phyloP scores from a whole-genome alignment of 495 filamentous ascomycete species.

The Paragyromitra xinjiangensis region DNA sequence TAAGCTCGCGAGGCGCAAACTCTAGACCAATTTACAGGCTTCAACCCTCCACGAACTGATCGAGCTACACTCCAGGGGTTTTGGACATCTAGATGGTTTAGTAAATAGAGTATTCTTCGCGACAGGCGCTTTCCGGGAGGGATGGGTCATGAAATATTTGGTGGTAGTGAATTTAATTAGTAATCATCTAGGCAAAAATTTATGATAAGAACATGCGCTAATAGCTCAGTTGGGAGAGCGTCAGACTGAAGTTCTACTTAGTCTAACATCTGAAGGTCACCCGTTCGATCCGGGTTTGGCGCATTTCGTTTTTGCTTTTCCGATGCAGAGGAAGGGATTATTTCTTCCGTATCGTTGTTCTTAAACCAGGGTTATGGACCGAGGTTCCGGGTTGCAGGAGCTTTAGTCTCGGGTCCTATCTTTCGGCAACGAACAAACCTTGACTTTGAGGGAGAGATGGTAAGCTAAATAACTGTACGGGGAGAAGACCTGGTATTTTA shows the following conservation, averaged over 20 bases:
- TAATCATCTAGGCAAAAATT: background rate
- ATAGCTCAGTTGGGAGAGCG: conserved; percentile 52
- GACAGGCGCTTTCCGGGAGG: too few species aligned
- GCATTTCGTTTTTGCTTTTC: conserved; percentile 23
- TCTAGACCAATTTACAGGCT: too few species aligned
- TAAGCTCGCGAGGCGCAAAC: too few species aligned
- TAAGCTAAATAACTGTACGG: background rate
- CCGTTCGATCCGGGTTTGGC: conserved; percentile 1
- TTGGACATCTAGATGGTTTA: too few species aligned
- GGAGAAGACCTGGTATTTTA: background rate
- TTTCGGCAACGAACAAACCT: background rate
- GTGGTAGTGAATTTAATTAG: background rate
- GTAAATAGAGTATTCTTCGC: too few species aligned
- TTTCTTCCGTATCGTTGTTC: background rate
- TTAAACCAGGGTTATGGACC: background rate
- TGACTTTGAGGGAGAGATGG: background rate
- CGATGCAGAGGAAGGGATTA: background rate
- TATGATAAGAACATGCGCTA: conserved; percentile 32
- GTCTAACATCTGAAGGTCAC: too few species aligned
- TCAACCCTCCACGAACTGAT: too few species aligned
- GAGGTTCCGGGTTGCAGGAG: background rate
- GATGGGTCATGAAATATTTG: background rate
- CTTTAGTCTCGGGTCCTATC: background rate
- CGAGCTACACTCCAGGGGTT: too few species aligned
- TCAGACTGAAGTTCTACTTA: too few species aligned